Evolutionary conservation across 176 grass and related monocot species (phyloP), one percentile per base, ranked within the genome.

Genomic region (Oryza meridionalis): DNA sequence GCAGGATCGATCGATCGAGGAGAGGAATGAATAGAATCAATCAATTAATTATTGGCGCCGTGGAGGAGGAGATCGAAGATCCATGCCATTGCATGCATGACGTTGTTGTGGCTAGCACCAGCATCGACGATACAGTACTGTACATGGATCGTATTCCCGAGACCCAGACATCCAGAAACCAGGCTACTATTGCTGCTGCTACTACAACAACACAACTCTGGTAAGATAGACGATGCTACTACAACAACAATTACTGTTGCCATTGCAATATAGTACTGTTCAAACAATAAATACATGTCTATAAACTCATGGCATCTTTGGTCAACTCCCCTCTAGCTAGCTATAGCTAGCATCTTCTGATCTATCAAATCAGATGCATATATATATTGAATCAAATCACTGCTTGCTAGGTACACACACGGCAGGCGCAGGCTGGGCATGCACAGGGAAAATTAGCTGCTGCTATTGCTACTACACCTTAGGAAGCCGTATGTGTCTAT

Each of bases 101-200:
- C 75, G 58, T 63, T 70, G 40, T 45, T 77, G 32, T 45, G 24
- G 42, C 35, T 16, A 44, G 44, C 44, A 16, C 49, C 15, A 51
- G 49, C 2, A 16, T 49, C 12, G 2, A 46, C 69, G 21, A 46
- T 7, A n/a, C 42, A 27, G 22, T 31, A 35, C 63, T 65, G 69
- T 82, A 47, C 76, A 70, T 73, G 79, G 58, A 90, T 61, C 73
- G 88, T 68, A 82, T 86, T 90, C 88, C 88, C 88, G 67, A 90
- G 88, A 86, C 44, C 47, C 76, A 80, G 81, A 38, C 76, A 79
- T 46, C 50, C 58, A 79, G 75, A 24, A 62, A 62, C 58, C 55
- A 59, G 55, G 55, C 55, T n/a, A n/a, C 55, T 59, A 7, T 5
- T 9, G 6, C 55, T 9, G 6, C 55, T 17, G 37, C 76, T 31